Evolutionary conservation across 2,329 filamentous ascomycete genomes (phyloP), one percentile per base, ranked within the genome.

Genomic region (Sporothrix pallida): DNA sequence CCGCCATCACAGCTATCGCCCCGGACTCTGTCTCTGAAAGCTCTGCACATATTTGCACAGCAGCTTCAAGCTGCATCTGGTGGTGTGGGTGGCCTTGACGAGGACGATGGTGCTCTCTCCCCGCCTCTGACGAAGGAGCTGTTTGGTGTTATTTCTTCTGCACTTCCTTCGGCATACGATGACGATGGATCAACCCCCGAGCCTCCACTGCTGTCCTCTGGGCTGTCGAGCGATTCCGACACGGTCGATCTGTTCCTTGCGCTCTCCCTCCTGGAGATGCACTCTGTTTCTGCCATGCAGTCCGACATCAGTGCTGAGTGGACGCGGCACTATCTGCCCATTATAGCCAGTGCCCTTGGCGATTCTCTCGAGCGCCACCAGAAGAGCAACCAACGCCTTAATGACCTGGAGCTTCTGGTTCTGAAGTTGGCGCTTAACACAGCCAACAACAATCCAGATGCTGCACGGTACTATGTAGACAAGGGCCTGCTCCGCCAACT

Each of bases 381-480:
- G 44, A 77, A 76, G 44, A 79, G 76, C n/a, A 79, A 81, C 10
- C 72, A 44, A 5, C 72, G 54, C 15, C 68, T 77, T 1, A 84
- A 82, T 46, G 81, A 82, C 5, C 77, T 85, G 8, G 83, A 84
- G 67, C 83, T 80, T 46, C 81, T 89, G 20, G 82, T 89, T 42
- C 83, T 95, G 65, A 90, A 93, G 73, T 86, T 98, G 3, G 91
- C 93, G 50, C 87, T 97, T 76, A 97, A 97, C 78, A 87, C 95
- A 69, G 96, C 94, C 9, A 97, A 97, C 83, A 93, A 94, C 77
- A 92, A 93, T 75, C 83, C 87, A 0, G 84, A 85, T 15, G 90
- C 93, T 13, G 94, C 93, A 56, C 87, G 89, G 44, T 84, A 88
- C 2, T 94, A 97, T 78, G 87, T 91, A 44, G 85, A 88, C n/a